A percentile compares a stretch with the other conserved stretches of the same genome.
Conservation (phyloP, 768 basidiomycete genomes). For the Tulasnella sp. region DNA sequence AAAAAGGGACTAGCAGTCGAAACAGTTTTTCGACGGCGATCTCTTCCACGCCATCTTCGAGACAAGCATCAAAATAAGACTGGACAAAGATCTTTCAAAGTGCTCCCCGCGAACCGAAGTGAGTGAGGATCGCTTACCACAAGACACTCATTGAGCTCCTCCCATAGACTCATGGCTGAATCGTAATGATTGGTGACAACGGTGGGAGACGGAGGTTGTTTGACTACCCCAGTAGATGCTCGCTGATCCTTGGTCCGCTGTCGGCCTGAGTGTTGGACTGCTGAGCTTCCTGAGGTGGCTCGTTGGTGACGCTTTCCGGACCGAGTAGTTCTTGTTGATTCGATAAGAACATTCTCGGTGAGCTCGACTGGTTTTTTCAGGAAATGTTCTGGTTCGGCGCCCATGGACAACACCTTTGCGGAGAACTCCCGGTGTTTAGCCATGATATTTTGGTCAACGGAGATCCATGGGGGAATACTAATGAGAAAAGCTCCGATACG, state of each 20-base stretch:
- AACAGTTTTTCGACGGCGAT: not conserved
- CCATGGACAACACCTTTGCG: too few species aligned
- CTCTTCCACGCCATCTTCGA: not conserved
- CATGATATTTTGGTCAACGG: too few species aligned
- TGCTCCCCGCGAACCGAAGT: not conserved
- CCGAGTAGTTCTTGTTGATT: not conserved
- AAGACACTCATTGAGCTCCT: not conserved
- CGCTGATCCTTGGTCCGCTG: not conserved
- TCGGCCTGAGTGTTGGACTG: not conserved
- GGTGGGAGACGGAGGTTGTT: not conserved
- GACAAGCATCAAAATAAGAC: not conserved
- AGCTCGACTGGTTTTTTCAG: too few species aligned
- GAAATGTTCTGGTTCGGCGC: too few species aligned
- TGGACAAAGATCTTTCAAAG: not conserved
- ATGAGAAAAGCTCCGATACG: too few species aligned
- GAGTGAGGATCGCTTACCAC: not conserved
- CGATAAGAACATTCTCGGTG: too few species aligned
- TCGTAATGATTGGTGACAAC: not conserved
- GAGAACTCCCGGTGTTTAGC: too few species aligned
- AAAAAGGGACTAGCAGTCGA: not conserved
- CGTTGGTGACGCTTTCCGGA: not conserved
- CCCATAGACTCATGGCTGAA: not conserved
- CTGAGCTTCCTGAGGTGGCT: not conserved
- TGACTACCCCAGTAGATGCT: not conserved
- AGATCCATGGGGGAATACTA: too few species aligned